Base-by-base conservation (phyloP, 1,284 basidiomycete species). In the Austropuccinia psidii region DNA sequence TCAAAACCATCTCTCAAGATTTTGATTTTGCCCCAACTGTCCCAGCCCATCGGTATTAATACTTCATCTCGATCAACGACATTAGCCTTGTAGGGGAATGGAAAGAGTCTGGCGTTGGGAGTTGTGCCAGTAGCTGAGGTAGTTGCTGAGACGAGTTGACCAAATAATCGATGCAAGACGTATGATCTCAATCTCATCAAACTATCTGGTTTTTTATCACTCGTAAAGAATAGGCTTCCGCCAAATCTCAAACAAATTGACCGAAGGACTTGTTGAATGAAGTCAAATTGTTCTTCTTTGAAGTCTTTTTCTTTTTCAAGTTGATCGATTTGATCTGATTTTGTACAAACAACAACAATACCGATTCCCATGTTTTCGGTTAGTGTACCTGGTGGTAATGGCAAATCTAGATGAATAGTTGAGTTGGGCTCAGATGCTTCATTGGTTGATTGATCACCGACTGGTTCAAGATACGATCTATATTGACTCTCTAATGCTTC, bases 221-320 rank as follows among this genome's bases (percentile, higher is more conserved):
- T 91, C 0, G 93, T 93, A 79, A 94, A 97, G 81, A 97, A 95
- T 52, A 98, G 82, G 0, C 87, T 87, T 0, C 95, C 93, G 27
- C 96, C 96, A 93, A 93, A 96, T 81, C 91, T 90, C 64, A 98
- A 83, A 79, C 91, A 96, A 74, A 98, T 86, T 0, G 92, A 92
- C 35, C 95, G 86, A 66, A 98, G 84, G 27, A 92, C 87, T 79
- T 98, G 95, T 87, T 98, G 95, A 24, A 97, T 85, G 66, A 90
- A 90, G 80, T 98, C 95, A 60, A 93, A 94, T 77, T 90, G 85
- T 80, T 98, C 95, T 81, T 98, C 96, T 89, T 80, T 79, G 68
- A 83, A 80, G 31, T 79, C 76, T 21, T 79, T 78, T 29, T 82
- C 80, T 41, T 79, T 76, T 70, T 83, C 80, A 15, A 83, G 78